Evolutionary conservation across 495 filamentous ascomycete genomes (phyloP).

Genomic region (Rhypophila decipiens): DNA sequence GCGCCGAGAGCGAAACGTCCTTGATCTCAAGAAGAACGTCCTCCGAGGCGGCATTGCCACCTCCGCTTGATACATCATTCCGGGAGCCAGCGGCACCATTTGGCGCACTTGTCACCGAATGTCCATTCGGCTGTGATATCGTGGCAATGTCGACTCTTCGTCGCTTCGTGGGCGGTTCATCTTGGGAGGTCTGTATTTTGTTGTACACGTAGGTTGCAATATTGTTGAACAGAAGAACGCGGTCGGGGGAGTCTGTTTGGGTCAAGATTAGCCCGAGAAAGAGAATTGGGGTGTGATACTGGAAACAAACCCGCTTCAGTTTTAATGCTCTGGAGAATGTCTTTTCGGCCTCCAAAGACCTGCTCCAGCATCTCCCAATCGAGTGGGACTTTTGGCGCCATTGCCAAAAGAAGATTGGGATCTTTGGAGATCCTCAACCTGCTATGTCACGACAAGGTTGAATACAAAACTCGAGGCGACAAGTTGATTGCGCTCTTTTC

Average conservation of each 20-base stretch:
- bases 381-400: conserved; percentile 33
- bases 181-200: conserved; percentile 23
- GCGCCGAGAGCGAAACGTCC: conserved; percentile 70
- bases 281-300: not conserved
- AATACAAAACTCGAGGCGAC: no score
- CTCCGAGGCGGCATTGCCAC: conserved; percentile 36
- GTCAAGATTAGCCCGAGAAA: not conserved
- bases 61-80: not conserved
- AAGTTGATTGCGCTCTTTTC: no score
- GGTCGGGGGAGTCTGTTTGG: conserved; percentile 33
- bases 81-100: conserved; percentile 3
- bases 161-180: conserved; percentile 40
- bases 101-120: no score
- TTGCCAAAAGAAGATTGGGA: no score
- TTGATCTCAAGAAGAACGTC: conserved; percentile 53
- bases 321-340: conserved; percentile 37
- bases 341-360: conserved; percentile 40
- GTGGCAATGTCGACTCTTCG: conserved; percentile 42
- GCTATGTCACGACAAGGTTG: no score
- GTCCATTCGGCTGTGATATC: conserved; percentile 14
- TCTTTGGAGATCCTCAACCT: no score
- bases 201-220: conserved; percentile 44
- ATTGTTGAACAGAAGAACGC: conserved; percentile 47
- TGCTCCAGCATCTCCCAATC: conserved; percentile 33
- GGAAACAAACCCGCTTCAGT: conserved; percentile 36